These are phyloP conservation scores for Dothiorella sarmentorum DNA, from an alignment of 2,329 filamentous ascomycete species.

Conservation along the genomic window DNA sequence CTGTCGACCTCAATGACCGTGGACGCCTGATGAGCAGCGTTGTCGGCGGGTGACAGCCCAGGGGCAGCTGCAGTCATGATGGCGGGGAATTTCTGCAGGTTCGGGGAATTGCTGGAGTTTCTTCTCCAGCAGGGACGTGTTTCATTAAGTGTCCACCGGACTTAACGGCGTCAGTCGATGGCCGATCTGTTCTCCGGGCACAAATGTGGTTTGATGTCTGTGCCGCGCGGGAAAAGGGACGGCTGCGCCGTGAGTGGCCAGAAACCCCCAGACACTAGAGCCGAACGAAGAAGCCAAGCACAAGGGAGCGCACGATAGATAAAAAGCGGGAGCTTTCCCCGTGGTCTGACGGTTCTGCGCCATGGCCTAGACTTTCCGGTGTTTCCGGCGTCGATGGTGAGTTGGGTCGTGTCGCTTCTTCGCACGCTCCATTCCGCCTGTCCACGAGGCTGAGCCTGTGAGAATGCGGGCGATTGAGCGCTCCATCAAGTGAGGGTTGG, in stretches of 20 bases:
- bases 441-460: too few species aligned
- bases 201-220: neutral
- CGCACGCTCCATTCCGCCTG: too few species aligned
- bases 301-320: neutral
- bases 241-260: neutral
- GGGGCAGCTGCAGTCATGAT: neutral
- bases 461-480: too few species aligned
- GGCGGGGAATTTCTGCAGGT: too few species aligned
- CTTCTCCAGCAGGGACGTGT: neutral
- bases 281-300: neutral
- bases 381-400: too few species aligned
- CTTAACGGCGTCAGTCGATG: neutral
- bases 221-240: neutral
- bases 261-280: neutral
- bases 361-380: too few species aligned
- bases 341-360: too few species aligned
- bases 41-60: conserved; percentile 38
- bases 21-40: conserved; percentile 34
- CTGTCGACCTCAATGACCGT: conserved; percentile 40
- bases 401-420: too few species aligned
- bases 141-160: neutral
- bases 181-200: neutral
- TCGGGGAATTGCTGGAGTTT: too few species aligned
- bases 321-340: neutral
- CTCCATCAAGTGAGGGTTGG: too few species aligned